phyloP scores from a whole-genome alignment of 2,329 filamentous ascomycete species.

The Mycocentrospora acerina region DNA sequence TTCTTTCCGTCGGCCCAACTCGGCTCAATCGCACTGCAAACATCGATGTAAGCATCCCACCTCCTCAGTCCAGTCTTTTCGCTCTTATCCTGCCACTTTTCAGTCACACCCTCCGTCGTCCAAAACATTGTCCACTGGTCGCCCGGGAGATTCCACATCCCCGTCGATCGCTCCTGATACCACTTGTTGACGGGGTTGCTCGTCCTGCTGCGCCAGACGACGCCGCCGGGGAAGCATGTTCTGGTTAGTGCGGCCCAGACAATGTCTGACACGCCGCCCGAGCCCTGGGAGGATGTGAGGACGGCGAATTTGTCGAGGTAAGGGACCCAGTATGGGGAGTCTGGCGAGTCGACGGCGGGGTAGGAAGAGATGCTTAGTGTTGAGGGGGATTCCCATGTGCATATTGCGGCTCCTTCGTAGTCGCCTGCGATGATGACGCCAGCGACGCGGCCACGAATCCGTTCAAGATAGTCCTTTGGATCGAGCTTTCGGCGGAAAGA shows the following conservation, averaged over 20 bases:
- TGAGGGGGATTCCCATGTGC: constrained; percentile 87
- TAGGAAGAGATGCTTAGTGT: constrained; percentile 44
- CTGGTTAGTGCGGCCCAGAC: constrained; percentile 96
- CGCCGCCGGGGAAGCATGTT: constrained; percentile 81
- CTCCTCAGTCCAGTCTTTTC: constrained; percentile 40
- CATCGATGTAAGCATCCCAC: constrained; percentile 53
- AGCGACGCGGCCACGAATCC: constrained; percentile 79
- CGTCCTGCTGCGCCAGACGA: constrained; percentile 88
- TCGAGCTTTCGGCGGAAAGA: constrained; percentile 87
- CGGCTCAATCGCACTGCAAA: constrained; percentile 51
- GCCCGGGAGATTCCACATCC: constrained; percentile 78
- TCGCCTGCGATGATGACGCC: constrained; percentile 93
- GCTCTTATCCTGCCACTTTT: constrained; percentile 53
- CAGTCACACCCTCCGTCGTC: constrained; percentile 69
- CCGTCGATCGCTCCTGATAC: constrained; percentile 91
- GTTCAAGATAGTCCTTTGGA: constrained; percentile 75
- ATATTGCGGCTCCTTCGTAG: constrained; percentile 91
- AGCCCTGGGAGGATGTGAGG: constrained; percentile 81
- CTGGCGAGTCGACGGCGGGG: constrained; percentile 16
- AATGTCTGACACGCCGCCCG: constrained; percentile 89
- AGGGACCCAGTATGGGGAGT: constrained; percentile 66
- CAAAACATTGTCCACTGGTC: constrained; percentile 98
- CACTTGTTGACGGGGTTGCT: constrained; percentile 98
- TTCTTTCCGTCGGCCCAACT: constrained; percentile 51
- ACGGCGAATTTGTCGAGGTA: constrained; percentile 99